Evolutionary conservation across 2,329 filamentous ascomycete genomes (phyloP).

Genomic region (Aspergillus japonicus): DNA sequence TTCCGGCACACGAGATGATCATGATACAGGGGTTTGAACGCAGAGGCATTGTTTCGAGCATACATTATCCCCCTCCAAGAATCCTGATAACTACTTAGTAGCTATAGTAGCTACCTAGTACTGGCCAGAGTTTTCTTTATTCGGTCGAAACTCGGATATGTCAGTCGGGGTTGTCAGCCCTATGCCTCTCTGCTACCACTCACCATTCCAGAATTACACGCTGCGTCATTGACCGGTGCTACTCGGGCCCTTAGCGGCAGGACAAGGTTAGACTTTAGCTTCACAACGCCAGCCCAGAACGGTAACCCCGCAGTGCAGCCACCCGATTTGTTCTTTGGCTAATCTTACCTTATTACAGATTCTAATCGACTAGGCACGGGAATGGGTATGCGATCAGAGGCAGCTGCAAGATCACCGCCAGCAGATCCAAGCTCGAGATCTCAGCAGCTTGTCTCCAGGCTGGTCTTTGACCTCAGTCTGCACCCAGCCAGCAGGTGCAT

Average conservation of each 20-base stretch:
- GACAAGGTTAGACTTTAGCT: slow-evolving; percentile 6
- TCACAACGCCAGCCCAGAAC: slow-evolving; percentile 4
- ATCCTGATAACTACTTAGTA: background rate
- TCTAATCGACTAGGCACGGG: background rate
- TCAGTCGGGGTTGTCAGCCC: background rate
- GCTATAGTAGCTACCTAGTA: too few species aligned
- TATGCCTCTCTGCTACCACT: background rate
- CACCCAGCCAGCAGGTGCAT: background rate
- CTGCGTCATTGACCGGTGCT: background rate
- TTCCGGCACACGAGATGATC: slow-evolving; percentile 6
- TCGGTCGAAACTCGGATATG: background rate
- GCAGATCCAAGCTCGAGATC: background rate
- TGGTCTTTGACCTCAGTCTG: background rate
- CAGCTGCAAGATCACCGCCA: background rate
- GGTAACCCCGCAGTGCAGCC: slow-evolving; percentile 4
- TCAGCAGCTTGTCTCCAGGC: background rate
- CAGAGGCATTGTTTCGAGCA: background rate
- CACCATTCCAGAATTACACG: background rate
- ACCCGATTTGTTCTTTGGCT: background rate
- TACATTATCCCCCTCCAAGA: background rate
- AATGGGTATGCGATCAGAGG: background rate
- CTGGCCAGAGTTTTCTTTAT: too few species aligned
- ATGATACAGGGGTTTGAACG: background rate
- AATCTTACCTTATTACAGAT: background rate
- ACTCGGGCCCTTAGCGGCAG: background rate